Conservation (phyloP, 257 asterid genomes). For the Avicennia marina region DNA sequence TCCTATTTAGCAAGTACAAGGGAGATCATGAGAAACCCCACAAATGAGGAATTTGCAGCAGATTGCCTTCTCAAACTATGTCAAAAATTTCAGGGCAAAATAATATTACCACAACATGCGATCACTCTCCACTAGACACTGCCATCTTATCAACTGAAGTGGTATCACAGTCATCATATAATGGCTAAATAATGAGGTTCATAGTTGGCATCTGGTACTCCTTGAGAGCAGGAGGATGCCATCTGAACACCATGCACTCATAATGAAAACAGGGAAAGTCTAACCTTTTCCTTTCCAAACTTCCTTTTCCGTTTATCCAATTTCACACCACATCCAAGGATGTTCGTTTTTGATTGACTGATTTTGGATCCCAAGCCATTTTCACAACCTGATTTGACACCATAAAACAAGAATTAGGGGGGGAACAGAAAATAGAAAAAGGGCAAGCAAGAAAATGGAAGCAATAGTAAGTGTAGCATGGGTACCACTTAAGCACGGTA, state of each 20-base stretch:
- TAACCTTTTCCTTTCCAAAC: slow-evolving; percentile 53
- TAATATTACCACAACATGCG: too few relatives aligned
- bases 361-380: slow-evolving; percentile 29
- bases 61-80: background rate
- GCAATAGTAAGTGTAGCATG: slow-evolving; percentile 12
- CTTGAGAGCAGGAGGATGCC: background rate
- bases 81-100: background rate
- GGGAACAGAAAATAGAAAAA: slow-evolving; percentile 16
- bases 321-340: slow-evolving; percentile 28
- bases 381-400: slow-evolving; percentile 41
- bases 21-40: slow-evolving; percentile 1
- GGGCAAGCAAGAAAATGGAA: slow-evolving; percentile 8
- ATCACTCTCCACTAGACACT: background rate
- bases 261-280: background rate
- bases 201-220: background rate
- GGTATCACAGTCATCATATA: background rate
- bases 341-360: slow-evolving; percentile 33
- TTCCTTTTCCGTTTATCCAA: slow-evolving; percentile 50
- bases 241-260: too few relatives aligned
- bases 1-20: background rate
- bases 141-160: background rate
- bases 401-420: slow-evolving; percentile 14
- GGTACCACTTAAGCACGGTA: slow-evolving; percentile 40
- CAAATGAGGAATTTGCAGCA: slow-evolving; percentile 3
- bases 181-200: slow-evolving; percentile 1